Evolutionary conservation across 2,329 filamentous ascomycete species (phyloP).

Genomic region (Aspergillus felis): DNA sequence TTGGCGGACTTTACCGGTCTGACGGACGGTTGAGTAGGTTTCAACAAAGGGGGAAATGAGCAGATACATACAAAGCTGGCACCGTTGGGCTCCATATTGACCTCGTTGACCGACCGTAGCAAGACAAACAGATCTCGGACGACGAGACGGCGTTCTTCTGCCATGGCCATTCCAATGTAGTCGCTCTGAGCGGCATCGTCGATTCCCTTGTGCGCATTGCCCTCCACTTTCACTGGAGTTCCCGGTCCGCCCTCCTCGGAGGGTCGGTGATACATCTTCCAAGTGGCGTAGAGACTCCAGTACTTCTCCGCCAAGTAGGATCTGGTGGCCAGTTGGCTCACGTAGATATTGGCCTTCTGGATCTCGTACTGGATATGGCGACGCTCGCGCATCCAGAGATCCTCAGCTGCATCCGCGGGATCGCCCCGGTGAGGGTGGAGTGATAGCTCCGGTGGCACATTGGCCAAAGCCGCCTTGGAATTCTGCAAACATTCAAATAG

Average conservation of each 20-base stretch:
- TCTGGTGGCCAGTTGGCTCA: slow-evolving; percentile 73
- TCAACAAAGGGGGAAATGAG: not conserved
- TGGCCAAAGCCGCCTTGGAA: slow-evolving; percentile 65
- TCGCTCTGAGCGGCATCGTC: slow-evolving; percentile 40
- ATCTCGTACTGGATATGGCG: slow-evolving; percentile 71
- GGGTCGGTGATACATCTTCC: slow-evolving; percentile 32
- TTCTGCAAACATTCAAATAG: slow-evolving; percentile 67
- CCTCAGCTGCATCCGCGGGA: slow-evolving; percentile 40
- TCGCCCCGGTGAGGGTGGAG: slow-evolving; percentile 52
- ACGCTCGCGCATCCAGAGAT: slow-evolving; percentile 21
- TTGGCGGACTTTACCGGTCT: slow-evolving; percentile 79
- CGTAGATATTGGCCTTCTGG: slow-evolving; percentile 86
- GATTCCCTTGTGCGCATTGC: slow-evolving; percentile 22
- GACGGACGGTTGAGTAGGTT: slow-evolving; percentile 6
- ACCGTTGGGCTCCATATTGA: slow-evolving; percentile 74
- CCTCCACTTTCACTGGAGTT: slow-evolving; percentile 18
- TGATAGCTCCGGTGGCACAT: slow-evolving; percentile 65
- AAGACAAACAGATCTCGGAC: slow-evolving; percentile 74
- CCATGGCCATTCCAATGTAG: slow-evolving; percentile 61
- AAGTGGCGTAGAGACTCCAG: slow-evolving; percentile 69
- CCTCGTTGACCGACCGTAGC: slow-evolving; percentile 72
- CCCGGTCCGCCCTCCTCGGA: slow-evolving; percentile 10
- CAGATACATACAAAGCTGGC: slow-evolving; percentile 56
- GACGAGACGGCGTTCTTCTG: slow-evolving; percentile 73
- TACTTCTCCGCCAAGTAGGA: slow-evolving; percentile 86